Evolutionary conservation across 257 asterid genomes (phyloP).

Genomic region (Mentha longifolia): DNA sequence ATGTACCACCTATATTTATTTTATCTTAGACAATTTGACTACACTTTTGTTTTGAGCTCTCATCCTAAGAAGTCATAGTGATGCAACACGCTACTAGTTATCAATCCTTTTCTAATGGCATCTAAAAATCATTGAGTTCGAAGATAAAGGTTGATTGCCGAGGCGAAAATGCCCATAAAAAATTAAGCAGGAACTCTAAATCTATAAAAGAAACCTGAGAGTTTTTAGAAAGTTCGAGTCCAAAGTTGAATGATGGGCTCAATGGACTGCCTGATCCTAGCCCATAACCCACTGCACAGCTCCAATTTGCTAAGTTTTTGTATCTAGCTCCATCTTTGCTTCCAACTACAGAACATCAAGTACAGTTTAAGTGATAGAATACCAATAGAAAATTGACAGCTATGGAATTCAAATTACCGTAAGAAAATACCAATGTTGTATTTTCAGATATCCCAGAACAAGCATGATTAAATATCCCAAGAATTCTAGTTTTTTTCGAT

Average conservation of each 20-base stretch:
- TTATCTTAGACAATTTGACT: neutral
- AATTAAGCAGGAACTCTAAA: constrained; percentile 20
- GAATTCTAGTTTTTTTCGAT: neutral
- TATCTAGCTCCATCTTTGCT: constrained; percentile 59
- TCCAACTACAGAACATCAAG: constrained; percentile 41
- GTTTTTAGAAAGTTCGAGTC: constrained; percentile 82
- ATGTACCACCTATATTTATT: neutral
- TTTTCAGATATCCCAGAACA: constrained; percentile 22
- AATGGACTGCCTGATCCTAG: constrained; percentile 90
- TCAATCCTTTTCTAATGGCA: constrained; percentile 17
- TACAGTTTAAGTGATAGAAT: constrained; percentile 24
- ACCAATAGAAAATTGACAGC: constrained; percentile 11
- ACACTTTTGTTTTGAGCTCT: constrained; percentile 14
- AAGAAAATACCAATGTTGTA: neutral
- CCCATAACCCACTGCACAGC: constrained; percentile 92
- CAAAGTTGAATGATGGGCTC: constrained; percentile 88
- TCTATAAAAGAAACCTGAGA: constrained; percentile 83
- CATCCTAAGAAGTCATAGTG: constrained; percentile 5
- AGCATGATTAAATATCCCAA: neutral
- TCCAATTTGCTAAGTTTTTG: constrained; percentile 83
- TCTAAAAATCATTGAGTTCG: constrained; percentile 11
- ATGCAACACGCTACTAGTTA: neutral
- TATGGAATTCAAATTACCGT: neutral
- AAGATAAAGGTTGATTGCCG: constrained; percentile 24
- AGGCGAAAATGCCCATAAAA: neutral